Evolutionary conservation across 2,329 filamentous ascomycete genomes (phyloP).

Genomic region (Boeremia exigua): DNA sequence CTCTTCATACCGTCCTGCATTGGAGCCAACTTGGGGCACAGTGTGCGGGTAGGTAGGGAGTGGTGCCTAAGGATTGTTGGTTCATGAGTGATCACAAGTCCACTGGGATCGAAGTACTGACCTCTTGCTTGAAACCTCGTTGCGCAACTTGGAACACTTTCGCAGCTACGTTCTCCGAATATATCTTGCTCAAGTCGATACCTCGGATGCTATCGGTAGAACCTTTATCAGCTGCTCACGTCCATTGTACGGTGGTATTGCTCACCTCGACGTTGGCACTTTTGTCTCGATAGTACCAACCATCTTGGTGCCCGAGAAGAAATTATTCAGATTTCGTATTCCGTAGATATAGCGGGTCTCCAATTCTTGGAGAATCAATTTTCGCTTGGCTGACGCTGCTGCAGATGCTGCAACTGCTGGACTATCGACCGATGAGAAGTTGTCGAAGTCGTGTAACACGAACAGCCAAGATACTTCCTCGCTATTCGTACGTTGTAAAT

Average conservation of each 20-base stretch:
- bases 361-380: neutral
- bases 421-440: neutral
- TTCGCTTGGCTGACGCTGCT: neutral
- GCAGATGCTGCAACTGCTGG: neutral
- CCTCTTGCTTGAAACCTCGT: slow-evolving; percentile 32
- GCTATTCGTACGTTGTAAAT: slow-evolving; percentile 4
- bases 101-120: neutral
- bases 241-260: neutral
- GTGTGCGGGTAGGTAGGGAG: slow-evolving; percentile 42
- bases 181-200: slow-evolving; percentile 35
- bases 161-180: slow-evolving; percentile 37
- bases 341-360: too few relatives aligned
- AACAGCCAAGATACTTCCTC: neutral
- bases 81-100: neutral
- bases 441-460: neutral
- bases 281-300: neutral
- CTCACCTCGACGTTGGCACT: slow-evolving; percentile 17
- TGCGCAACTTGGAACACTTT: slow-evolving; percentile 45
- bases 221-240: neutral
- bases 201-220: slow-evolving; percentile 28
- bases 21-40: slow-evolving; percentile 36
- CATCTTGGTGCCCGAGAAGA: slow-evolving; percentile 8
- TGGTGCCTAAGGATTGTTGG: slow-evolving; percentile 25
- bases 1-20: slow-evolving; percentile 39
- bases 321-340: too few relatives aligned